phyloP scores from a whole-genome alignment of 768 basidiomycete species.

The Suillus ampliporus region DNA sequence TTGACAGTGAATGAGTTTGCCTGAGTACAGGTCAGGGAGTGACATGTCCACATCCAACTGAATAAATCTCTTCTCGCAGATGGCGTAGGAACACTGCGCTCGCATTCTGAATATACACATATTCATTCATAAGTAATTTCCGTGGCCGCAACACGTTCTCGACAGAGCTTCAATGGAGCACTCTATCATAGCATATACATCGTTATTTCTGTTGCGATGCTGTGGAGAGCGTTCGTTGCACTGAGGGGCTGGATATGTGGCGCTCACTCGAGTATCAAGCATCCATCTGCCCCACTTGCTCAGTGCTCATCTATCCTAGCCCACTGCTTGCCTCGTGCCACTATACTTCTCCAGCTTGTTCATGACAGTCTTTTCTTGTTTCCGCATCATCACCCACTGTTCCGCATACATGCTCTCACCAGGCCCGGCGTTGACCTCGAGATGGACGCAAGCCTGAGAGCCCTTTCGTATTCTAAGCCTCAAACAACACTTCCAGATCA shows the following conservation, averaged over 20 bases:
- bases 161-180: background rate
- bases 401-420: background rate
- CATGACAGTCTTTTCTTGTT: background rate
- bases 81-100: background rate
- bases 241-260: background rate
- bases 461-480: too few relatives aligned
- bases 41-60: background rate
- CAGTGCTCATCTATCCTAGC: too few relatives aligned
- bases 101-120: background rate
- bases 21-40: background rate
- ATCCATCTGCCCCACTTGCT: too few relatives aligned
- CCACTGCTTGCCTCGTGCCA: too few relatives aligned
- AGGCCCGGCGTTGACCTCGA: too few relatives aligned
- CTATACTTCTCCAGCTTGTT: too few relatives aligned
- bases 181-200: background rate
- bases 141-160: background rate
- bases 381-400: background rate
- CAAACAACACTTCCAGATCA: too few relatives aligned
- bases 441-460: too few relatives aligned
- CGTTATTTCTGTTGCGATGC: background rate
- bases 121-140: background rate
- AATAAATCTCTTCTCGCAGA: background rate
- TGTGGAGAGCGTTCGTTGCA: background rate
- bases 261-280: background rate
- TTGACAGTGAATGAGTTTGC: background rate